These are phyloP conservation scores for Malassezia dermatis DNA, from an alignment of 1,284 basidiomycete genomes.

Conservation along the genomic window DNA sequence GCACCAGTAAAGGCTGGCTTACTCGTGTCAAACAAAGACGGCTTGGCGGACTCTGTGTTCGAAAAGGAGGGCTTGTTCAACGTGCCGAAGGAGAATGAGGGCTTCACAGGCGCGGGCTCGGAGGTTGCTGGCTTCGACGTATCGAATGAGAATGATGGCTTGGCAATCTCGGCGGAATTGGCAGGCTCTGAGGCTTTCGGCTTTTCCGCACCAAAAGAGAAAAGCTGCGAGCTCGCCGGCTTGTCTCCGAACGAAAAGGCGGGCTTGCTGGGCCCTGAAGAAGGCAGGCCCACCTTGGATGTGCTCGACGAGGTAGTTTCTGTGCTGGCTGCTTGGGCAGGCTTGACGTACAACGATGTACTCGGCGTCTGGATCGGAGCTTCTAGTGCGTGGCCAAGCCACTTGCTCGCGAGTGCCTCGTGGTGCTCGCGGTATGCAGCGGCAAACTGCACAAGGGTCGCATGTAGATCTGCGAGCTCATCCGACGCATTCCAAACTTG, in stretches of 20 bases:
- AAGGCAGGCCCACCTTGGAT: background rate
- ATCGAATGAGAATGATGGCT: background rate
- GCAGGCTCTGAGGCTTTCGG: background rate
- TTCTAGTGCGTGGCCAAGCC: background rate
- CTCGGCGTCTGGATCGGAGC: background rate
- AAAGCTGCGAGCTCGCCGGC: background rate
- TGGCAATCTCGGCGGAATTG: background rate
- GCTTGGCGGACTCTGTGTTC: background rate
- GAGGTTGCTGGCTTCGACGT: background rate
- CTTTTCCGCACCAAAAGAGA: background rate
- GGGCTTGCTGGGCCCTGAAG: no score
- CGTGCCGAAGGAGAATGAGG: background rate
- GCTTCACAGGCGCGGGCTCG: background rate
- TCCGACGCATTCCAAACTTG: slow-evolving; percentile 5
- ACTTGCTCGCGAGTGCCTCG: background rate
- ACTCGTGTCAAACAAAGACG: background rate
- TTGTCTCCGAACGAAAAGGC: no score
- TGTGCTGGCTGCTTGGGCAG: no score
- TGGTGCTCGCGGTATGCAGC: slow-evolving; percentile 2
- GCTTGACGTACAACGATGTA: no score
- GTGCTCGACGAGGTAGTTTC: background rate
- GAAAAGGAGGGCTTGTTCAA: background rate
- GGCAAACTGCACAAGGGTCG: background rate
- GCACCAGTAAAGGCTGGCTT: background rate
- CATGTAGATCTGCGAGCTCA: slow-evolving; percentile 5